Base-by-base conservation (phyloP, 768 basidiomycete genomes). In the Hypholoma sublateritium region DNA sequence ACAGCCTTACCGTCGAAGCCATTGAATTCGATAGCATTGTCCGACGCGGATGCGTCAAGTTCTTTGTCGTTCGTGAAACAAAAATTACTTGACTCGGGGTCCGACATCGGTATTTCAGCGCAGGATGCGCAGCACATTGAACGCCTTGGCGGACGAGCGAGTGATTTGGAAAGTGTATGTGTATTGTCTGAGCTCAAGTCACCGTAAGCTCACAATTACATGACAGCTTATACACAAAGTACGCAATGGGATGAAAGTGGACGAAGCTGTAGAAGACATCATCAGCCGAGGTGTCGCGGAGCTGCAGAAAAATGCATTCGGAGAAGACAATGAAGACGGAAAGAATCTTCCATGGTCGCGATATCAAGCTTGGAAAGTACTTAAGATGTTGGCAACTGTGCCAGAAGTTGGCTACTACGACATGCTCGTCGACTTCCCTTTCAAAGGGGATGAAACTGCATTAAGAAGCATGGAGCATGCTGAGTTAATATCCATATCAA, bases 201-300 rank as follows among this genome's bases (percentile, higher is more conserved):
- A 35, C 21, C 50, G 25, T 42, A 42, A 37, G 36, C 52, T 37
- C 8, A 49, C 32, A 43, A 42, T 37, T 19, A 34, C 13, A 9
- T n/a, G 24, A 19, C 59, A 94, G 91, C 73, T 98, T 34, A 85
- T 95, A 11, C 88, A 93, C 73, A 95, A 95, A 73, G 85, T 95
- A 36, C 80, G 86, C 19, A 86, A 79, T 48, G 91, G 93, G 2
- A 82, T 84, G 72, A 73, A 68, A 14, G 80, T 95, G 3, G 78
- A 85, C 52, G 90, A 89, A 37, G 93, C 93, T 1, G 90, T 97
- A 5, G 91, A 95, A 65, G 95, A 98, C 65, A 93, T 98, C 63
- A 84, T 97, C 58, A 72, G 73, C 19, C 82, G 91, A 14, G 88
- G 87, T 34, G 84, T 94, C 9, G 80, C 85, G 34, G 95, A 97